Base-by-base conservation (phyloP, 1,139 yeast genomes). In the Hanseniaspora gamundiae region DNA sequence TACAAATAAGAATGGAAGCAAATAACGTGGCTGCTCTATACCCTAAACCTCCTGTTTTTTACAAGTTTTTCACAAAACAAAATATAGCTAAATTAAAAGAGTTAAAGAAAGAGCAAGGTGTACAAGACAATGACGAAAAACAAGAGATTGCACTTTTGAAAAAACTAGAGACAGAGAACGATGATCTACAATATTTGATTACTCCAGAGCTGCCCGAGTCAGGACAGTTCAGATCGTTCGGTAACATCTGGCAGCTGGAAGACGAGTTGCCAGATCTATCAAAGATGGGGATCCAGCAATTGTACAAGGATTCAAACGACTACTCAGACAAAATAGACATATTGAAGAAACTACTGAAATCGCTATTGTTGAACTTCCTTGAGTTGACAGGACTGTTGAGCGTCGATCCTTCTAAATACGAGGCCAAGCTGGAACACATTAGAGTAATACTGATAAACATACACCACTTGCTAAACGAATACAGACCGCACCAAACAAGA, bases 401-500 rank as follows among this genome's bases (percentile, higher is more conserved):
- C 11, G 45, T 77, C 1, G 74, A 80, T 42, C 94, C 95, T 1
- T 75, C 71, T 42, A 68, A 73, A 39, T 83, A 78, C 56, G 80
- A 77, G 20, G 60, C 65, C 6, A 80, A 81, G 54, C 73, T 83
- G 35, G 91, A 83, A 51, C 77, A 82, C 52, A 71, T 86, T 42
- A 73, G 87, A 46, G 69, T 80, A 17, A 73, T 85, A n/a, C 64
- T 86, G 46, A 80, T 86, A 56, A 86, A 86, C 57, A 80, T 85
- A 51, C 94, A 85, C 58, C 95, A 86, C 58, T 64, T 86, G 44
- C 64, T 86, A 48, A 86, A 86, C 60, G 85, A 85, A 45, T 86
- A 85, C 61, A 68, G 95, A 46, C 95, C 95, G 0, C 95, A 86
- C 59, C 95, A 86, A 57, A 79, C 88, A 7, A 69, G 94, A 40